Conservation (phyloP, 2,329 filamentous ascomycete genomes). For the Pestalotiopsis sp. region DNA sequence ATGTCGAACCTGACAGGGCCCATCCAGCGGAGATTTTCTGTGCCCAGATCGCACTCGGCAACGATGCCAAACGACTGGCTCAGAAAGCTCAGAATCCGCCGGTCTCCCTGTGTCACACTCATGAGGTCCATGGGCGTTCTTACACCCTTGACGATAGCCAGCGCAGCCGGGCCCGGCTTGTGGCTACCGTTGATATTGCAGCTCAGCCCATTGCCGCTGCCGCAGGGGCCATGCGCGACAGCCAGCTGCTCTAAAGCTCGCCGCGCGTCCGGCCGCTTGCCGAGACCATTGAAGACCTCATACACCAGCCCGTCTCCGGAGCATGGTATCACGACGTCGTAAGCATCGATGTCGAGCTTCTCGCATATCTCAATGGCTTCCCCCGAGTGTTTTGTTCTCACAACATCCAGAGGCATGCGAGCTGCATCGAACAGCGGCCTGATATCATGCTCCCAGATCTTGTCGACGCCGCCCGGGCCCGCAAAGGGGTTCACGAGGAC, state of each 20-base stretch:
- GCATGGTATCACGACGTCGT: conserved; percentile 84
- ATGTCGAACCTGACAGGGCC: conserved; percentile 82
- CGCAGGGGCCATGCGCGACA: conserved; percentile 86
- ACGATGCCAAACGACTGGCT: conserved; percentile 90
- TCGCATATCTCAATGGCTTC: conserved; percentile 80
- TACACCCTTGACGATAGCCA: conserved; percentile 85
- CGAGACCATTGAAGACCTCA: conserved; percentile 94
- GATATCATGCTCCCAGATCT: conserved; percentile 74
- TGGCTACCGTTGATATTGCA: conserved; percentile 86
- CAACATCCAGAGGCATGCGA: conserved; percentile 73
- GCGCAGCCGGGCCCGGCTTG: conserved; percentile 73
- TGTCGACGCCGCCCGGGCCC: conserved; percentile 76
- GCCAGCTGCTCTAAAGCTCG: conserved; percentile 77
- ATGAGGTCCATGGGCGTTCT: conserved; percentile 84
- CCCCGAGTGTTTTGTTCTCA: conserved; percentile 71
- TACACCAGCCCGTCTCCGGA: conserved; percentile 92
- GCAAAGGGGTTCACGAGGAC: conserved; percentile 91
- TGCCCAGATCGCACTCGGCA: conserved; percentile 87
- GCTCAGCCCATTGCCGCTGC: conserved; percentile 92
- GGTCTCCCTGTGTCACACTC: conserved; percentile 81
- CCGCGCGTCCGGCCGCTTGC: conserved; percentile 72
- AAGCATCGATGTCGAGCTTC: conserved; percentile 75
- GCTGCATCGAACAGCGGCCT: conserved; percentile 85
- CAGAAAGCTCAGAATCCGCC: conserved; percentile 80
- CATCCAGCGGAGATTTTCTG: conserved; percentile 93